phyloP scores from a whole-genome alignment of 208 protist genomes.

The Leishmania guyanensis region DNA sequence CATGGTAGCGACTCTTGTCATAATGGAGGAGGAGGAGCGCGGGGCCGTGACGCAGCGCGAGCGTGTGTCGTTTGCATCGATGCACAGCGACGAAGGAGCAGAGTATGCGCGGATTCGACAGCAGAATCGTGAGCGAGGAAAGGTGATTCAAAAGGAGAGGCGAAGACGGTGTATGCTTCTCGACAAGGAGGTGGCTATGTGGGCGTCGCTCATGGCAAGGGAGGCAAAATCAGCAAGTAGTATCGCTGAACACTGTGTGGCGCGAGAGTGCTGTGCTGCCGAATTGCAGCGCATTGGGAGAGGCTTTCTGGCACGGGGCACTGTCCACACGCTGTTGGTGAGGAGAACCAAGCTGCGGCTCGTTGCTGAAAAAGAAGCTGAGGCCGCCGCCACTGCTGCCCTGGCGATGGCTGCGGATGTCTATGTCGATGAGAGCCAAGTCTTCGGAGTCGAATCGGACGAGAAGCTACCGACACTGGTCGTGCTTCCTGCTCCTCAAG shows the following conservation, averaged over 20 bases:
- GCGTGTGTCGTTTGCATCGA: background rate
- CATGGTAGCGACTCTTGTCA: slow-evolving; percentile 7
- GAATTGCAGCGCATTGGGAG: slow-evolving; percentile 32
- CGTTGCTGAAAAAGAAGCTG: background rate
- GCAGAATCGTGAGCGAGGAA: slow-evolving; percentile 12
- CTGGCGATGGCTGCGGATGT: background rate
- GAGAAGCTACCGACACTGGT: background rate
- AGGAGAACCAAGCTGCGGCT: background rate
- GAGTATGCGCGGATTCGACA: background rate
- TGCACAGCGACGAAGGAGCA: background rate
- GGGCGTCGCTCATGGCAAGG: background rate
- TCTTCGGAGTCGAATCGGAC: background rate
- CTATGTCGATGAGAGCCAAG: background rate
- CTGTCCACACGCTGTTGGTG: background rate
- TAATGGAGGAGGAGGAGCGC: slow-evolving; percentile 20
- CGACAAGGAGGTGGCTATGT: background rate
- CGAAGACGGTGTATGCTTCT: background rate
- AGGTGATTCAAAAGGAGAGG: slow-evolving; percentile 21
- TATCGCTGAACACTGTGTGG: slow-evolving; percentile 6
- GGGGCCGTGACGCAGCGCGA: slow-evolving; percentile 1
- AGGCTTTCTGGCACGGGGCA: slow-evolving; percentile 3
- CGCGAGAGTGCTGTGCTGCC: slow-evolving; percentile 4
- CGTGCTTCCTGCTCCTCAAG: background rate
- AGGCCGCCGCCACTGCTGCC: background rate
- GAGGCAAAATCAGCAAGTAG: background rate